Evolutionary conservation across 305 asterid genomes (phyloP).

Genomic region (Salvia sclarea): DNA sequence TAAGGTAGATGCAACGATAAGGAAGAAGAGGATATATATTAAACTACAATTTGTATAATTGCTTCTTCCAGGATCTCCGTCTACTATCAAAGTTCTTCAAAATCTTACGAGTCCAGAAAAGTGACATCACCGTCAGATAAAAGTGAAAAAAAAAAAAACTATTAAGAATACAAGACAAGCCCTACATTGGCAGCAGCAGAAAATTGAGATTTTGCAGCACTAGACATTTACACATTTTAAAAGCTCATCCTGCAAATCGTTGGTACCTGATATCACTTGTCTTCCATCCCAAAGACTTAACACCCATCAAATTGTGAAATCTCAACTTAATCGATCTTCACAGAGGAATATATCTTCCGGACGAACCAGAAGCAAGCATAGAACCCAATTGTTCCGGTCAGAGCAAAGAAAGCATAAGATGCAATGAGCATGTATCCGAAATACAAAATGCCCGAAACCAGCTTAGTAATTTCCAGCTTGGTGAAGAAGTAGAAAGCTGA

Average conservation of each 20-base stretch:
- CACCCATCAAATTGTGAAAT: slow-evolving; percentile 2
- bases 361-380: slow-evolving; percentile 92
- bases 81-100: slow-evolving; percentile 28
- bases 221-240: slow-evolving; percentile 35
- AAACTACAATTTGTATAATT: slow-evolving; percentile 31
- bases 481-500: slow-evolving; percentile 94
- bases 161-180: slow-evolving; percentile 39
- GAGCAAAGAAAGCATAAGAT: slow-evolving; percentile 82
- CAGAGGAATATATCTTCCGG: slow-evolving; percentile 86
- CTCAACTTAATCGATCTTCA: slow-evolving; percentile 74
- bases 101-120: slow-evolving; percentile 30
- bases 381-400: slow-evolving; percentile 94
- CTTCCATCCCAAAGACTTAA: slow-evolving; percentile 28
- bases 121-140: slow-evolving; percentile 16
- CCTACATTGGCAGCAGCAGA: slow-evolving; percentile 33
- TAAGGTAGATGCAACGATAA: not conserved
- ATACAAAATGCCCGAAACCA: slow-evolving; percentile 85
- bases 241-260: slow-evolving; percentile 36
- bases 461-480: slow-evolving; percentile 84
- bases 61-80: slow-evolving; percentile 14
- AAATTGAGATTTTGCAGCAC: slow-evolving; percentile 36
- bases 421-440: slow-evolving; percentile 91
- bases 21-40: slow-evolving; percentile 13
- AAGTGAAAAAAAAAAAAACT: slow-evolving; percentile 1
- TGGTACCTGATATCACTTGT: slow-evolving; percentile 29